phyloP scores from a whole-genome alignment of 2,329 filamentous ascomycete species.

The Endoconidiophora polonica region DNA sequence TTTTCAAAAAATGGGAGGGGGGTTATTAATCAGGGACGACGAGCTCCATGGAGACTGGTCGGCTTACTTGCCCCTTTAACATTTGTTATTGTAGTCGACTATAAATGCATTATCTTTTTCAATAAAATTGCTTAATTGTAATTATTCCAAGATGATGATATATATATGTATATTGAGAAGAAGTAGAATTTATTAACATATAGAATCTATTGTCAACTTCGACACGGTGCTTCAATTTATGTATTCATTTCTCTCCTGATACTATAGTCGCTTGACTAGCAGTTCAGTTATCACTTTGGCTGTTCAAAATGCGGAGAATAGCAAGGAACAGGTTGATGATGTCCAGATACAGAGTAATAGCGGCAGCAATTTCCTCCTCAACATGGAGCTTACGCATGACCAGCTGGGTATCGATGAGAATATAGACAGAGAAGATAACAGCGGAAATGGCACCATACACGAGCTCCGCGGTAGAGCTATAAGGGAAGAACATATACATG shows the following conservation, averaged over 20 bases:
- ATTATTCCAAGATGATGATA: too few species aligned
- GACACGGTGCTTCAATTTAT: neutral
- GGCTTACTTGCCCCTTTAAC: too few species aligned
- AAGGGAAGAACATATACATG: constrained; percentile 77
- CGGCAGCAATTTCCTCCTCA: constrained; percentile 92
- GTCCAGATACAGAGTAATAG: constrained; percentile 88
- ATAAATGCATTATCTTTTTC: too few species aligned
- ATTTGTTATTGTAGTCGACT: too few species aligned
- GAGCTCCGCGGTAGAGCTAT: constrained; percentile 66
- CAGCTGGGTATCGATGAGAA: constrained; percentile 90
- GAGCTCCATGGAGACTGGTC: too few species aligned
- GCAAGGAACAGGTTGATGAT: constrained; percentile 94
- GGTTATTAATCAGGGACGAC: too few species aligned
- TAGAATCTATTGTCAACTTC: too few species aligned
- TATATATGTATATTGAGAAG: too few species aligned
- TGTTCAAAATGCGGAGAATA: constrained; percentile 91
- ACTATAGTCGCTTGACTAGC: neutral
- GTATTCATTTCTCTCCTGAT: neutral
- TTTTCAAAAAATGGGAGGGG: too few species aligned
- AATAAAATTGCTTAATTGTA: too few species aligned
- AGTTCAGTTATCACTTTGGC: constrained; percentile 73
- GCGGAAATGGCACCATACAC: constrained; percentile 69
- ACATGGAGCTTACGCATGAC: constrained; percentile 93
- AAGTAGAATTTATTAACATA: too few species aligned
- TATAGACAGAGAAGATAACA: constrained; percentile 84